These are phyloP conservation scores for Paxillus rubicundulus DNA, from an alignment of 768 basidiomycete species.

Conservation along the genomic window DNA sequence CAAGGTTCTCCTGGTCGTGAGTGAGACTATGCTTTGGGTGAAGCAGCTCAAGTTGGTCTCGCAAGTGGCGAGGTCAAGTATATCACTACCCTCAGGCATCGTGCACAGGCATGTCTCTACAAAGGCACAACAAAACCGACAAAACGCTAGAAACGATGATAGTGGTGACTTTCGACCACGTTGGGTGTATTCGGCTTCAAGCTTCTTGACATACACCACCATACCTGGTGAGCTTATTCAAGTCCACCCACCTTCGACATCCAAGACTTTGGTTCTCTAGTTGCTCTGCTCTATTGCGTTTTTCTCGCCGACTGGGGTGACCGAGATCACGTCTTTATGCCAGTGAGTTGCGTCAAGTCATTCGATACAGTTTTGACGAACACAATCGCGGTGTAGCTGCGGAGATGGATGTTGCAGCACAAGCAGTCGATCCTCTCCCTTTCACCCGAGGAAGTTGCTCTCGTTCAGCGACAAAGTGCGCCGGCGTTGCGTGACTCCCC, in stretches of 20 bases:
- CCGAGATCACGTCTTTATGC: slow-evolving; percentile 68
- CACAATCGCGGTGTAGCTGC: slow-evolving; percentile 36
- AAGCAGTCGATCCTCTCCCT: slow-evolving; percentile 56
- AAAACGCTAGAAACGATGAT: slow-evolving; percentile 14
- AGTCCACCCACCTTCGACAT: background rate
- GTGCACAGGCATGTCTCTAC: slow-evolving; percentile 16
- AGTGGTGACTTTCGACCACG: slow-evolving; percentile 52
- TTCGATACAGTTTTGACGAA: background rate
- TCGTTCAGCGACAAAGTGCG: slow-evolving; percentile 13
- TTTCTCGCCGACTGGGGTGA: slow-evolving; percentile 69
- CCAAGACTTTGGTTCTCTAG: slow-evolving; percentile 32
- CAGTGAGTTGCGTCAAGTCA: slow-evolving; percentile 41
- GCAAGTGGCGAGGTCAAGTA: slow-evolving; percentile 4
- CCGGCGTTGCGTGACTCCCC: background rate
- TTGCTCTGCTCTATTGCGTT: slow-evolving; percentile 51
- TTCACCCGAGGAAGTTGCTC: slow-evolving; percentile 50
- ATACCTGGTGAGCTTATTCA: slow-evolving; percentile 49
- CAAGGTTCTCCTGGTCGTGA: background rate
- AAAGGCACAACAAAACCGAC: slow-evolving; percentile 7
- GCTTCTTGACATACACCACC: slow-evolving; percentile 50
- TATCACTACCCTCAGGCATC: background rate
- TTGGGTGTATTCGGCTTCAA: slow-evolving; percentile 56
- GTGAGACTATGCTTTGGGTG: slow-evolving; percentile 4
- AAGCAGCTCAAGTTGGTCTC: slow-evolving; percentile 6
- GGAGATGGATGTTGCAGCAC: slow-evolving; percentile 54